Conservation (phyloP, 768 basidiomycete genomes). For the Hygrocybe coccinea region DNA sequence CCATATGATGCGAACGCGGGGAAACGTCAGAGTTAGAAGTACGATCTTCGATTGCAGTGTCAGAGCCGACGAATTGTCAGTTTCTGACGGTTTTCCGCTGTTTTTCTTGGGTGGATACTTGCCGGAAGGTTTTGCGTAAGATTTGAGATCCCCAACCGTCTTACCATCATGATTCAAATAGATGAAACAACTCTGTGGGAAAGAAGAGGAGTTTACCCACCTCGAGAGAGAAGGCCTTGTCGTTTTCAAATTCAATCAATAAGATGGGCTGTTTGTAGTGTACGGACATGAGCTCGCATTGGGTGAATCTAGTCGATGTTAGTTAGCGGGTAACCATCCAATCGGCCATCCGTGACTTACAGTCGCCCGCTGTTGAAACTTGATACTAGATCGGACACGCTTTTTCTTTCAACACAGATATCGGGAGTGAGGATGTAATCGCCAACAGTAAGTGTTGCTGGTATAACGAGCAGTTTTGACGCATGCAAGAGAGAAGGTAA, state of each 20-base stretch:
- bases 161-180: too few relatives aligned
- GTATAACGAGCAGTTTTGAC: conserved; percentile 71
- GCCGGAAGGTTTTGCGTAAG: conserved; percentile 54
- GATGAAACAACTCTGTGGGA: too few relatives aligned
- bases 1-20: conserved; percentile 92
- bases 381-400: conserved; percentile 83
- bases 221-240: conserved; percentile 89
- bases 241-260: conserved; percentile 95
- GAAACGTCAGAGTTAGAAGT: conserved; percentile 84
- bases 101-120: conserved; percentile 58
- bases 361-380: conserved; percentile 92
- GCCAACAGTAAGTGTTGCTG: conserved; percentile 88
- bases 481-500: conserved; percentile 88
- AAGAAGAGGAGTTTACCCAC: conserved; percentile 33
- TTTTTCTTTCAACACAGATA: conserved; percentile 95
- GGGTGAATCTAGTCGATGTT: conserved; percentile 68
- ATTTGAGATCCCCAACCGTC: conserved; percentile 63
- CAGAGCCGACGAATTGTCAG: conserved; percentile 37
- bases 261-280: conserved; percentile 93
- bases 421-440: conserved; percentile 95
- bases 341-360: conserved; percentile 45
- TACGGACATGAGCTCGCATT: conserved; percentile 94
- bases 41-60: conserved; percentile 89
- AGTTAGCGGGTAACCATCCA: background rate
- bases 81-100: conserved; percentile 20